A percentile compares a stretch with the other conserved stretches of the same genome.
These are phyloP conservation scores for Ceratobasidium sp. DNA, from an alignment of 1,284 basidiomycete genomes.

Conservation along the genomic window DNA sequence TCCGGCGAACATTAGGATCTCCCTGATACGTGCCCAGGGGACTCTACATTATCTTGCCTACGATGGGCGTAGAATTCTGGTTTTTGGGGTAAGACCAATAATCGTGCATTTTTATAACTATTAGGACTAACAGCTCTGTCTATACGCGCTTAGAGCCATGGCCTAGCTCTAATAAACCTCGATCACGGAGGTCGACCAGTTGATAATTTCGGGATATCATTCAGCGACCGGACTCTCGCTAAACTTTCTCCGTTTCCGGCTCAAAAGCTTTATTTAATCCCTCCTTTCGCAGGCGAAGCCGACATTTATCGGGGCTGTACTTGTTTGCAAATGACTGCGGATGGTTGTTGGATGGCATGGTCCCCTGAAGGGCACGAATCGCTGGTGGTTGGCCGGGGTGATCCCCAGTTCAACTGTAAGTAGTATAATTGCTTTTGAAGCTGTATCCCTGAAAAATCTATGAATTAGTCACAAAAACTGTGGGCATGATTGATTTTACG, in stretches of 20 bases:
- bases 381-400: background rate
- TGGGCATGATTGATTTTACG: conserved; percentile 23
- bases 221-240: background rate
- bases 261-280: background rate
- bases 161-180: no score
- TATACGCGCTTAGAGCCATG: no score
- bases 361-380: background rate
- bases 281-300: conserved; percentile 1
- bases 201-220: background rate
- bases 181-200: background rate
- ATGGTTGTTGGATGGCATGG: conserved; percentile 26
- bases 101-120: background rate
- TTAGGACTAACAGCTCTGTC: background rate
- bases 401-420: conserved; percentile 2
- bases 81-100: conserved; percentile 3
- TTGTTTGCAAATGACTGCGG: conserved; percentile 22
- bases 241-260: conserved; percentile 7
- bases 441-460: background rate
- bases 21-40: conserved; percentile 1
- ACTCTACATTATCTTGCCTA: conserved; percentile 5
- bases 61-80: conserved; percentile 15
- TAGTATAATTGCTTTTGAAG: conserved; percentile 11
- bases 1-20: background rate
- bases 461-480: background rate
- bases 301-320: background rate